Conservation (phyloP, 2,329 filamentous ascomycete genomes). For the Botryotinia calthae region DNA sequence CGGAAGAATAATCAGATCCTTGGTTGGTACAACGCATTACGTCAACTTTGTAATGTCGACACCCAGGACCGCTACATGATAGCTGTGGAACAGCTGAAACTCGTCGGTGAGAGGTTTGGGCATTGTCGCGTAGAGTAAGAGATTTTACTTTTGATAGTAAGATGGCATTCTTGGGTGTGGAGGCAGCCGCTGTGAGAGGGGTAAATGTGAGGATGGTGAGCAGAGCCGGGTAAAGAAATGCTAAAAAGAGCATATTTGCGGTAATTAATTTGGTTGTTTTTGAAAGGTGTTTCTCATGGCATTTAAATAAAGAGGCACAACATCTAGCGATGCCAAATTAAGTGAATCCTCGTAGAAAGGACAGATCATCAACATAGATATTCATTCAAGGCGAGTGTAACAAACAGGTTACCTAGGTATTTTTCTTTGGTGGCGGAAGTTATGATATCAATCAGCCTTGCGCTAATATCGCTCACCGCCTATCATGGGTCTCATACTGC, state of each 20-base stretch:
- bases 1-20: constrained; percentile 71
- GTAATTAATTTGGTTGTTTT: neutral
- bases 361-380: constrained; percentile 14
- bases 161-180: constrained; percentile 46
- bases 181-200: constrained; percentile 10
- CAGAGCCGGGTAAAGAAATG: constrained; percentile 30
- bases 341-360: neutral
- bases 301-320: neutral
- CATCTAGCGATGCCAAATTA: neutral
- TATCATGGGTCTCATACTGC: neutral
- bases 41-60: constrained; percentile 61
- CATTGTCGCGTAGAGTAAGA: constrained; percentile 70
- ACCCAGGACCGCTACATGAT: constrained; percentile 63
- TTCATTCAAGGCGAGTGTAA: neutral
- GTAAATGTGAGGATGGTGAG: constrained; percentile 33
- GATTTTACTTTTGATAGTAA: constrained; percentile 67
- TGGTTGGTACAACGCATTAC: constrained; percentile 87
- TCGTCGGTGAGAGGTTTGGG: constrained; percentile 72
- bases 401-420: neutral
- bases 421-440: constrained; percentile 14
- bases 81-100: constrained; percentile 75
- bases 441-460: constrained; percentile 14
- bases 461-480: neutral
- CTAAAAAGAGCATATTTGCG: constrained; percentile 30
- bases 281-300: neutral